Percentiles rank a stretch among this genome's conserved stretches.
Conservation (phyloP, 2,329 filamentous ascomycete genomes). For the Ascochyta viciae-villosae region DNA sequence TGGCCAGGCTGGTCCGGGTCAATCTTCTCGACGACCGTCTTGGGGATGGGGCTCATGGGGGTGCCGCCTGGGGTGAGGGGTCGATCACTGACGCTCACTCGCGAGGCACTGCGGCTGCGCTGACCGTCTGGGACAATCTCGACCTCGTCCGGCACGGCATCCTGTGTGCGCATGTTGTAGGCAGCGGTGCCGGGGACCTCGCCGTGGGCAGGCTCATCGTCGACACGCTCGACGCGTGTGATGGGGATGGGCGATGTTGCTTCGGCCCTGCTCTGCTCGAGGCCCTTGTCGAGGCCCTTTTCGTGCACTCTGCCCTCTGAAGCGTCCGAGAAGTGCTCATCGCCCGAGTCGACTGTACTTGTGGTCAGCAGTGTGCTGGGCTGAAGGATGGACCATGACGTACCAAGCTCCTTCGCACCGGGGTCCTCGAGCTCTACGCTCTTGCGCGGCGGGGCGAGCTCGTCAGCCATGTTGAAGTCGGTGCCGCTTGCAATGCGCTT, state of each 20-base stretch:
- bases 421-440: conserved; percentile 63
- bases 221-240: conserved; percentile 69
- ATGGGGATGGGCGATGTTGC: conserved; percentile 63
- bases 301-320: conserved; percentile 59
- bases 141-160: conserved; percentile 70
- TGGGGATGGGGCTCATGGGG: conserved; percentile 62
- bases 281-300: conserved; percentile 21
- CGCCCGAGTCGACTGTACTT: conserved; percentile 53
- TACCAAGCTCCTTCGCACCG: conserved; percentile 64
- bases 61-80: conserved; percentile 60
- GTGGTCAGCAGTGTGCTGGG: conserved; percentile 21
- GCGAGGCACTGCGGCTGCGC: conserved; percentile 49
- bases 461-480: conserved; percentile 45
- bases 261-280: conserved; percentile 47
- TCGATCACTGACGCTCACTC: conserved; percentile 53
- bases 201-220: conserved; percentile 64
- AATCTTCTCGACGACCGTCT: conserved; percentile 67
- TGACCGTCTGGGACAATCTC: conserved; percentile 60
- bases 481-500: background rate
- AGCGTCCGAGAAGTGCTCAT: conserved; percentile 72
- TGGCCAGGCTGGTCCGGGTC: conserved; percentile 63
- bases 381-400: conserved; percentile 20
- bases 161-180: conserved; percentile 63
- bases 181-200: conserved; percentile 68
- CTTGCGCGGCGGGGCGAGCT: conserved; percentile 62